A percentile compares a stretch with the other conserved stretches of the same genome.
These are phyloP conservation scores for Paracorniculantispora psalliotae DNA, from an alignment of 2,329 filamentous ascomycete genomes.

Conservation along the genomic window DNA sequence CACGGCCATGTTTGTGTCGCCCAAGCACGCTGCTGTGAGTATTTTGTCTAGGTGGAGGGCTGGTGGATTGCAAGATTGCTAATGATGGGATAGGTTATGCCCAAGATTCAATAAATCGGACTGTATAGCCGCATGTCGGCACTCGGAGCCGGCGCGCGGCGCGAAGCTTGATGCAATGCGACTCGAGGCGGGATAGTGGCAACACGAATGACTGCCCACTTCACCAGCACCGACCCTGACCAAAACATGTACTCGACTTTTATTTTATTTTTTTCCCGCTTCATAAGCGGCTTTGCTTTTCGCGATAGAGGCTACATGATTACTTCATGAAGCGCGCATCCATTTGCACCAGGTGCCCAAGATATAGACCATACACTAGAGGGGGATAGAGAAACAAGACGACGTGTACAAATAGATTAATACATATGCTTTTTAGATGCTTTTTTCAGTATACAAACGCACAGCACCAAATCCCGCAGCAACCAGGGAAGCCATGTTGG, in stretches of 20 bases:
- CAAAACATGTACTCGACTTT: not conserved
- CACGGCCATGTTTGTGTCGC: conserved; percentile 82
- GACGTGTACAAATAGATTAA: not conserved
- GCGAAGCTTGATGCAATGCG: not conserved
- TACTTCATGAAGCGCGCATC: not conserved
- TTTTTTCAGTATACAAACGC: too few relatives aligned
- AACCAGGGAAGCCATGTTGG: not conserved
- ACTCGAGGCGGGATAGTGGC: not conserved
- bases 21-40: conserved; percentile 72
- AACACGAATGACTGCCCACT: not conserved
- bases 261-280: not conserved
- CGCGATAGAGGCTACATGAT: not conserved
- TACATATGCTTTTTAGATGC: not conserved
- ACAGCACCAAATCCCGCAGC: not conserved
- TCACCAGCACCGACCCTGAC: not conserved
- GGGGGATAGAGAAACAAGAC: not conserved
- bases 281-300: not conserved
- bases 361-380: not conserved
- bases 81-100: not conserved
- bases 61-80: not conserved
- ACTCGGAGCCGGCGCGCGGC: not conserved
- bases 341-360: not conserved
- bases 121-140: not conserved
- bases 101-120: conserved; percentile 6
- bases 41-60: too few relatives aligned